Evolutionary conservation across 2,329 filamentous ascomycete species (phyloP), one percentile per base, ranked within the genome.

Genomic region (Fusarium staphyleae): DNA sequence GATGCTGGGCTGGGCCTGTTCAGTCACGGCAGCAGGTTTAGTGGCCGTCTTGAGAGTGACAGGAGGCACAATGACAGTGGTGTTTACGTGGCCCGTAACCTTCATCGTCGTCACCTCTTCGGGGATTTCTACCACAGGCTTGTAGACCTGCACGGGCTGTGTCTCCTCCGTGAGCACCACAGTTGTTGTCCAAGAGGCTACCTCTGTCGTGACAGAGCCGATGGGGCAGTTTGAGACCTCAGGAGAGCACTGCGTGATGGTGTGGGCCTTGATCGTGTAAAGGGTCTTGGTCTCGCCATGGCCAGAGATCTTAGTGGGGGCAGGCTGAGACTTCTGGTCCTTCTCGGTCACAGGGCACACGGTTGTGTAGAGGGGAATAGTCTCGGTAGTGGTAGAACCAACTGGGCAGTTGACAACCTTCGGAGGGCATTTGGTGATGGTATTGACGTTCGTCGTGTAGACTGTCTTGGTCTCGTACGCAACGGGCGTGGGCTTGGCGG

Each of bases 231-330:
- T 70, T 60, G 77, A 76, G 57, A 81, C 77, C 49, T 72, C 75
- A 34, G 80, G 73, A 45, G 74, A 76, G 70, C 82, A 85, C 29
- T 78, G 78, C 65, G 80, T 84, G 73, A 84, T 74, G 67, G 81
- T 84, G 58, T 79, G 74, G 57, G 78, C 75, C 66, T 77, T 76
- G 65, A 81, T 84, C 65, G 76, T 73, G 76, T 80, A 83, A 70
- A 84, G 72, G 65, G 81, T 78, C 63, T 66, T 67, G 13, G 65
- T 68, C 24, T 64, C 63, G 36, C 53, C 52, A 14, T 62, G 35
- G 48, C 35, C 37, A 16, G 65, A 51, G 22, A 47, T 52, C 36
- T 52, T 36, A 33, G 58, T 55, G 13, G 55, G 52, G 9, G 35
- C 44, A 32, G 53, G 48, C 36, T 55, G 30, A 40, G 43, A 48